A percentile compares a stretch with the other conserved stretches of the same genome.
Conservation (phyloP, 768 basidiomycete species). For the Suillus sp. region DNA sequence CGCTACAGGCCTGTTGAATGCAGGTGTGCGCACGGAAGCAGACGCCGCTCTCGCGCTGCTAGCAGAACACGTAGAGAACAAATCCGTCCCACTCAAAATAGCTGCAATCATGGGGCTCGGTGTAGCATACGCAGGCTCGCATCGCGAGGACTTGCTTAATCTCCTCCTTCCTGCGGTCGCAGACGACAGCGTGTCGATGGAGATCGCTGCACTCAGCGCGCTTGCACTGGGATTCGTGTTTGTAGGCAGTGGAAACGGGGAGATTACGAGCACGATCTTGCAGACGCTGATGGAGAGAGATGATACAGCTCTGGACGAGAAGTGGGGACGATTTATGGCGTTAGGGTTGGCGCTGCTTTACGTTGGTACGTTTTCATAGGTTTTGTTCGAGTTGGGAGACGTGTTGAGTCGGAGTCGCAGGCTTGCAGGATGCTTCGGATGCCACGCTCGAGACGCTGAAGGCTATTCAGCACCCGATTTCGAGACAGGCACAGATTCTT, state of each 20-base stretch:
- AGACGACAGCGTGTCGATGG: conserved; percentile 85
- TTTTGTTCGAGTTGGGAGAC: background rate
- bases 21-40: conserved; percentile 86
- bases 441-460: conserved; percentile 92
- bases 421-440: conserved; percentile 90
- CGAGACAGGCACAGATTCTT: conserved; percentile 87
- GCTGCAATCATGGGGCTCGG: conserved; percentile 92
- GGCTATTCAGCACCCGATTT: conserved; percentile 90
- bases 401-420: conserved; percentile 43
- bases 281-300: conserved; percentile 89
- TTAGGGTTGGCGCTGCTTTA: conserved; percentile 89
- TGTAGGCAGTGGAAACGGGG: conserved; percentile 93
- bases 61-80: conserved; percentile 87
- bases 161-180: conserved; percentile 80
- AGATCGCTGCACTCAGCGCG: conserved; percentile 83
- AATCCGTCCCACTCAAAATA: conserved; percentile 79
- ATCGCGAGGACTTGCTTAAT: conserved; percentile 79
- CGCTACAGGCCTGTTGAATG: conserved; percentile 91
- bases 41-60: conserved; percentile 92
- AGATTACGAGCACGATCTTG: conserved; percentile 85
- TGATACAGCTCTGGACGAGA: conserved; percentile 79
- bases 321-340: conserved; percentile 92
- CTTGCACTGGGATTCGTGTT: conserved; percentile 93
- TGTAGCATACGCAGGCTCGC: conserved; percentile 92
- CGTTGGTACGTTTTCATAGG: conserved; percentile 60